A percentile compares a stretch with the other conserved stretches of the same genome.
These are phyloP conservation scores for Sporothrix curviconia DNA, from an alignment of 2,329 filamentous ascomycete species.

Conservation along the genomic window DNA sequence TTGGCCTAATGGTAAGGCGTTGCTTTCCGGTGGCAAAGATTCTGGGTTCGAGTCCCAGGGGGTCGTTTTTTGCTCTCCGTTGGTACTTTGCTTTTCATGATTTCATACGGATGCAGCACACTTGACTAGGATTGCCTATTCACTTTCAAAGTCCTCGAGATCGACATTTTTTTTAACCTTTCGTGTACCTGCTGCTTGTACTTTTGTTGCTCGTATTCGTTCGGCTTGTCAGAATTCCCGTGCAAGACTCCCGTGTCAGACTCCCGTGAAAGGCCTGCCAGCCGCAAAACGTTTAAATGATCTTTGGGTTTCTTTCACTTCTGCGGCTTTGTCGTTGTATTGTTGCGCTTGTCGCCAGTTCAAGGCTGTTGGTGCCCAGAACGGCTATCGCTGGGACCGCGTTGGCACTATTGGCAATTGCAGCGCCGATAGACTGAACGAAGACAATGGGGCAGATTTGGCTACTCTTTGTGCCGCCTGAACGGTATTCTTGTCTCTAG, in stretches of 20 bases:
- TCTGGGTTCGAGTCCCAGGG: conserved; percentile 21
- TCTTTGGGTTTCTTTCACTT: too few relatives aligned
- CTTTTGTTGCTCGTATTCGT: neutral
- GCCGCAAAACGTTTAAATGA: too few relatives aligned
- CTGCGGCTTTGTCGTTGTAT: too few relatives aligned
- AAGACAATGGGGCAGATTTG: neutral
- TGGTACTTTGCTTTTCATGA: too few relatives aligned
- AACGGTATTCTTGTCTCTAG: too few relatives aligned
- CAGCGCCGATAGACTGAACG: neutral
- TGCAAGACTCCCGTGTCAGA: too few relatives aligned
- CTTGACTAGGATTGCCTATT: too few relatives aligned
- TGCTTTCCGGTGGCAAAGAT: conserved; percentile 22
- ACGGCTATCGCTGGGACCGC: neutral
- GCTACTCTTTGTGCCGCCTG: neutral
- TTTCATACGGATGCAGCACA: too few relatives aligned
- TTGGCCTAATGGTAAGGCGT: conserved; percentile 23
- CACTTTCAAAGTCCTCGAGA: too few relatives aligned
- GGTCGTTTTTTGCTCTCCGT: conserved; percentile 18
- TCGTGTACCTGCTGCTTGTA: neutral
- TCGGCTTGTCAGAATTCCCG: too few relatives aligned
- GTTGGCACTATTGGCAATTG: neutral
- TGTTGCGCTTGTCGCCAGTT: too few relatives aligned
- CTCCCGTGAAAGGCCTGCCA: too few relatives aligned
- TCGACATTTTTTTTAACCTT: neutral
- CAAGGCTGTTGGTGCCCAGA: conserved; percentile 7